Conservation (phyloP, 2,329 filamentous ascomycete species). For the Cladosporium sp. region DNA sequence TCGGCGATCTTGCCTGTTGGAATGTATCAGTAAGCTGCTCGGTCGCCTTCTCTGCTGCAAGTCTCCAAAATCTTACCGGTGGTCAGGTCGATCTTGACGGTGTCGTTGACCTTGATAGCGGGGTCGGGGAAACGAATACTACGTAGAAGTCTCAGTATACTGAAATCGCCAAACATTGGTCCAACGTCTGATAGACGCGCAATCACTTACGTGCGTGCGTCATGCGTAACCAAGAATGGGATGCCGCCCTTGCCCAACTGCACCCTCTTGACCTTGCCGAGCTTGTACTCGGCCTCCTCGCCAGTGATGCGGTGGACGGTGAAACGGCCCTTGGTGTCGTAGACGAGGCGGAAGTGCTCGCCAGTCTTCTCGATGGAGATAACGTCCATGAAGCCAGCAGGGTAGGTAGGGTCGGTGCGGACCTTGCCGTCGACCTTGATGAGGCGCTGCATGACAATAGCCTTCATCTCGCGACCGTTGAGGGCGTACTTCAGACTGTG, state of each 20-base stretch:
- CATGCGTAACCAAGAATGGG: constrained; percentile 99
- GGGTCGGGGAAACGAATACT: constrained; percentile 99
- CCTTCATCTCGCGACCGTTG: constrained; percentile 95
- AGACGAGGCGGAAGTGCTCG: constrained; percentile 99
- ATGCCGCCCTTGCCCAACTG: constrained; percentile 99
- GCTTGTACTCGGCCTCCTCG: constrained; percentile 99
- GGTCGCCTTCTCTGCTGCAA: not conserved
- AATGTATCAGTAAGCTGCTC: not conserved
- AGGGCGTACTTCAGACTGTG: constrained; percentile 98
- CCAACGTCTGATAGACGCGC: constrained; percentile 99
- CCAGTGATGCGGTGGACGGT: constrained; percentile 98
- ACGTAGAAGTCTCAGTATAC: constrained; percentile 35
- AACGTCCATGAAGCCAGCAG: constrained; percentile 98
- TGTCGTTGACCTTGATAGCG: constrained; percentile 99
- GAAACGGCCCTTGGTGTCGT: constrained; percentile 99
- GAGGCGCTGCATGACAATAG: constrained; percentile 98
- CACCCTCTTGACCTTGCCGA: constrained; percentile 99
- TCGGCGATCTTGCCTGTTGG: constrained; percentile 74
- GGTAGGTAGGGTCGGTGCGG: constrained; percentile 97
- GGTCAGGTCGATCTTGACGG: constrained; percentile 95
- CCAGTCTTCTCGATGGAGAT: constrained; percentile 99
- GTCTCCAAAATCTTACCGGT: constrained; percentile 57
- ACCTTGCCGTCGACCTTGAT: constrained; percentile 99
- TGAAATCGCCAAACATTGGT: constrained; percentile 82
- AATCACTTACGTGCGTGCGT: constrained; percentile 99